Base-by-base conservation (phyloP, 305 asterid species). In the Coffea humblotiana region DNA sequence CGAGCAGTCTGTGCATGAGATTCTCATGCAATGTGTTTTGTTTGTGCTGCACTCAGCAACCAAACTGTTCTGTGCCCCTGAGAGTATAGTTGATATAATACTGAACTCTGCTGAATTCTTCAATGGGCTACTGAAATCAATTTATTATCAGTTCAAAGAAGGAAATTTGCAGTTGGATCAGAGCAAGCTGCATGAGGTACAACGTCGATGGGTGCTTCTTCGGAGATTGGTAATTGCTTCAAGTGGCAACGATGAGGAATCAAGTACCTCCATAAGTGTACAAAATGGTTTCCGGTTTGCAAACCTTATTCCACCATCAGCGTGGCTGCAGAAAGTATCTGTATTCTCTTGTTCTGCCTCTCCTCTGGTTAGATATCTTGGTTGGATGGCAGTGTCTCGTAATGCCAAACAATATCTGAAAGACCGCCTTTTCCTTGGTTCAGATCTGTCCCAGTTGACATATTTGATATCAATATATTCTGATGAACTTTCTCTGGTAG, bases 381-480 rank as follows among this genome's bases (percentile, higher is more conserved):
- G 97, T 85, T 96, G 99, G 99, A 94, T 92, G 99, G 98, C 98
- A 35, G 84, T 96, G 54, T 91, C 98, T 82, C 97, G 93, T 80
- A 93, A 91, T 87, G 96, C 97, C 45, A 88, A 90, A 81, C 97
- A 93, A 82, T 96, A 87, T 88, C 91, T 90, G 77, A 87, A 86
- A 88, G 98, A 96, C 79, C 88, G 93, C 51, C 94, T 96, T 88
- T 92, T 91, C 87, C 99, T 96, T 84, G 95, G 90, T 85, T 92
- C 98, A 49, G 98, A 96, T 88, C 87, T 94, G 80, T 79, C 91
- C n/a, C 92, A 94, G 82, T 85, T 96, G 82, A 85, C 92, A n/a
- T 79, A 83, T 89, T 91, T 96, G 78, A 85, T 96, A 63, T 87
- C 92, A 75, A 84, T 96, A 85, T 96, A 91, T 85, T 90, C 93